A percentile compares a stretch with the other conserved stretches of the same genome.
phyloP scores from a whole-genome alignment of 2,329 filamentous ascomycete species.

The Penicillium rolfsii region DNA sequence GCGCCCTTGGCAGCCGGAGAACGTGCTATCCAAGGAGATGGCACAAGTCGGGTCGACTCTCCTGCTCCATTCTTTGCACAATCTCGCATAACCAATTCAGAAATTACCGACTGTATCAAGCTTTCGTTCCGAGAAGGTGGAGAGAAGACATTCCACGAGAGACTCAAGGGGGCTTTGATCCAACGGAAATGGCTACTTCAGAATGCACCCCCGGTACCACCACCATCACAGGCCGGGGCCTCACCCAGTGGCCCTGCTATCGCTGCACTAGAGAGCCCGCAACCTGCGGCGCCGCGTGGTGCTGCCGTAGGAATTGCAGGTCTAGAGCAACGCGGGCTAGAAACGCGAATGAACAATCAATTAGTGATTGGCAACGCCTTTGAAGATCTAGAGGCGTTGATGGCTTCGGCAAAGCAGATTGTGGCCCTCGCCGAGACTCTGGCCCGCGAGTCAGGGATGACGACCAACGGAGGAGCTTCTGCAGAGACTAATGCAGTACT shows the following conservation, averaged over 20 bases:
- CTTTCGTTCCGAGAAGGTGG: slow-evolving; percentile 89
- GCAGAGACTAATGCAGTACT: slow-evolving; percentile 74
- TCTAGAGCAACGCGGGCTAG: slow-evolving; percentile 80
- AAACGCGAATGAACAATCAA: slow-evolving; percentile 90
- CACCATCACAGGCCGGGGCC: slow-evolving; percentile 49
- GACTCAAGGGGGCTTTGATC: slow-evolving; percentile 82
- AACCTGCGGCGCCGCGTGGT: slow-evolving; percentile 35
- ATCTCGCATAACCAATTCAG: slow-evolving; percentile 53
- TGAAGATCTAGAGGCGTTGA: slow-evolving; percentile 92
- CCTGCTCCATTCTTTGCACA: slow-evolving; percentile 70
- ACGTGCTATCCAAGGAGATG: slow-evolving; percentile 38
- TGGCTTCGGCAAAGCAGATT: slow-evolving; percentile 96
- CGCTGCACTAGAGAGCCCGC: slow-evolving; percentile 27
- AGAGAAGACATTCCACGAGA: slow-evolving; percentile 86
- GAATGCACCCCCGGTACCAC: slow-evolving; percentile 84
- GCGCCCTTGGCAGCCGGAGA: slow-evolving; percentile 67
- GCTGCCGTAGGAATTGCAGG: slow-evolving; percentile 88
- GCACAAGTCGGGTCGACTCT: slow-evolving; percentile 65
- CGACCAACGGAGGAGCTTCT: slow-evolving; percentile 61
- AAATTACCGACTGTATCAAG: slow-evolving; percentile 77
- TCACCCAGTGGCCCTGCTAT: slow-evolving; percentile 32
- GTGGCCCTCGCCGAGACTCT: slow-evolving; percentile 90
- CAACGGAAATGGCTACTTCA: slow-evolving; percentile 96
- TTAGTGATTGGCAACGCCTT: slow-evolving; percentile 90
- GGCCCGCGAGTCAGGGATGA: slow-evolving; percentile 66